Evolutionary conservation across 495 filamentous ascomycete species (phyloP).

Genomic region (Penicillium chermesinum): DNA sequence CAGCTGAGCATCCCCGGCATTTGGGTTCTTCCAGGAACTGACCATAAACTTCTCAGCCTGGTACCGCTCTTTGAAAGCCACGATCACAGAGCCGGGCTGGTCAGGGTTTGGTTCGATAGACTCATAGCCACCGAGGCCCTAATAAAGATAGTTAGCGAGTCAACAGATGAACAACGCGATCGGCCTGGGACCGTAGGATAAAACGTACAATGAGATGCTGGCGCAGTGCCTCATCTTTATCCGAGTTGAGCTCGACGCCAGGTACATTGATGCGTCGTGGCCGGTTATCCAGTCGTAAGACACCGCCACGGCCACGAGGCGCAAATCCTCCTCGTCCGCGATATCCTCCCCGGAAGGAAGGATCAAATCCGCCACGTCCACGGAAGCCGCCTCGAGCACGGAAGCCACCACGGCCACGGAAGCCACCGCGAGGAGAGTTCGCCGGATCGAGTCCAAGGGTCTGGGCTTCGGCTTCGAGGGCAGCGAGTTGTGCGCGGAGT

Average conservation of each 20-base stretch:
- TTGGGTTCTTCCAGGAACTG: conserved; percentile 60
- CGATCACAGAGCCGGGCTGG: conserved; percentile 51
- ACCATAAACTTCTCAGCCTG: conserved; percentile 83
- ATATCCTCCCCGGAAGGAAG: conserved; percentile 44
- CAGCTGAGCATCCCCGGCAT: conserved; percentile 70
- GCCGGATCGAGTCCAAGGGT: conserved; percentile 66
- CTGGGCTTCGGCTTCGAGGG: conserved; percentile 79
- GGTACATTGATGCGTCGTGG: conserved; percentile 71
- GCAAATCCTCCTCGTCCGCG: conserved; percentile 52
- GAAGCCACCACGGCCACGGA: conserved; percentile 27
- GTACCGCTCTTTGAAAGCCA: conserved; percentile 85
- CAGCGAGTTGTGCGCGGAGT: conserved; percentile 73
- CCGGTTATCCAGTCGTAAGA: conserved; percentile 81
- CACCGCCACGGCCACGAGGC: conserved; percentile 40
- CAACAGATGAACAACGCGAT: too few relatives aligned
- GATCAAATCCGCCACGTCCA: conserved; percentile 40
- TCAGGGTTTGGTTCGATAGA: conserved; percentile 63
- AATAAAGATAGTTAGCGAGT: not conserved
- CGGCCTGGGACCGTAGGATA: too few relatives aligned
- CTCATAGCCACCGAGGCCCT: conserved; percentile 82
- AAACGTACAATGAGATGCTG: conserved; percentile 78
- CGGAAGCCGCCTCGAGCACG: conserved; percentile 45
- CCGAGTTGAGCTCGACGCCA: conserved; percentile 61
- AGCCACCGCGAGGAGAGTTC: conserved; percentile 25
- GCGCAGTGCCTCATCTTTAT: conserved; percentile 77